Conservation (phyloP, 257 asterid genomes). For the Plantago ovata region DNA sequence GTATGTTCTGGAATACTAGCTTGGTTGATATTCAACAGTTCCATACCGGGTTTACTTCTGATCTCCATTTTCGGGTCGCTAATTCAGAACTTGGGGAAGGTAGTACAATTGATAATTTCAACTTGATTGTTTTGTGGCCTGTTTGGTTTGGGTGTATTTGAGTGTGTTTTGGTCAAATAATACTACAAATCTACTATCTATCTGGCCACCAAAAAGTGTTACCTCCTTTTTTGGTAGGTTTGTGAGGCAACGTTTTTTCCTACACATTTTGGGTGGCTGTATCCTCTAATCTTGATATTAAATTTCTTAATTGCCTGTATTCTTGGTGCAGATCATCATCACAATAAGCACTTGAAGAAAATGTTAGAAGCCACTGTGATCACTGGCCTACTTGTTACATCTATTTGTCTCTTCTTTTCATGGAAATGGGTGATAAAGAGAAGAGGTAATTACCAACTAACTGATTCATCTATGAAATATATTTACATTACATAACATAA, state of each 20-base stretch:
- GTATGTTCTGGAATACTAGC: slow-evolving; percentile 42
- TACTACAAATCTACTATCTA: too few species aligned
- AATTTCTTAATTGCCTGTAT: not conserved
- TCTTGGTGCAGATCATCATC: slow-evolving; percentile 25
- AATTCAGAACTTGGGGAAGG: slow-evolving; percentile 38
- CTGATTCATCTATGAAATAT: not conserved
- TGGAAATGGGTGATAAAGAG: slow-evolving; percentile 37
- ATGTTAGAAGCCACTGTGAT: not conserved
- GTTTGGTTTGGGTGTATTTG: too few species aligned
- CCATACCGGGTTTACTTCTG: slow-evolving; percentile 27
- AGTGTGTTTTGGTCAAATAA: too few species aligned
- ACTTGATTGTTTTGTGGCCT: too few species aligned
- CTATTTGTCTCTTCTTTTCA: slow-evolving; percentile 19
- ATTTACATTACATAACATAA: too few species aligned
- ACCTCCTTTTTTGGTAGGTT: too few species aligned
- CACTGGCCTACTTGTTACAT: slow-evolving; percentile 15
- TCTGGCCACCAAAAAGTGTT: too few species aligned
- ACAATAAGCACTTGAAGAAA: slow-evolving; percentile 22
- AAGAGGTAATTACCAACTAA: slow-evolving; percentile 36
- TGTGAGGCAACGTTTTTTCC: too few species aligned
- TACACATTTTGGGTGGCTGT: too few species aligned
- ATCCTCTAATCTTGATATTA: not conserved
- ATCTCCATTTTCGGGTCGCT: slow-evolving; percentile 46
- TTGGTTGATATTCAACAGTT: slow-evolving; percentile 46
- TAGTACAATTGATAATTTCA: too few species aligned